These are phyloP conservation scores for Lumnitzera littorea DNA, from an alignment of 345 rosid species.

Conservation along the genomic window DNA sequence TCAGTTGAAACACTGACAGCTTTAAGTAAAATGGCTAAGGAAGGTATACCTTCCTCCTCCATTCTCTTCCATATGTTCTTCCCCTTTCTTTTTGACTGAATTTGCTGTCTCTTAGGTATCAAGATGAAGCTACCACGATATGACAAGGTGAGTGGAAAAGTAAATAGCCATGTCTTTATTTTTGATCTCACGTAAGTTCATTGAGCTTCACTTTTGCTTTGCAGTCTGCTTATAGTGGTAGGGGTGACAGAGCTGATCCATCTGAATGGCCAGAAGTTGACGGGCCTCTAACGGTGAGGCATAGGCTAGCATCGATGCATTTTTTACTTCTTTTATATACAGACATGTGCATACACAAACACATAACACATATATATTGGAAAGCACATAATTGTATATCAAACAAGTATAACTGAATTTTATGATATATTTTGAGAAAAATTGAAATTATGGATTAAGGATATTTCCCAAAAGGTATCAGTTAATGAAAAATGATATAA, in stretches of 20 bases:
- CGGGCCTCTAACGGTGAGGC: conserved; percentile 73
- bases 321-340: no score
- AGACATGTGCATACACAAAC: no score
- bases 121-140: conserved; percentile 94
- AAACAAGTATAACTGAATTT: no score
- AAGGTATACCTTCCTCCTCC: conserved; percentile 42
- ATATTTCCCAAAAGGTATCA: no score
- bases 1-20: conserved; percentile 63
- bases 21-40: conserved; percentile 51
- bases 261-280: conserved; percentile 82
- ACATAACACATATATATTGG: no score
- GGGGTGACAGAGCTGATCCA: conserved; percentile 88
- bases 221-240: conserved; percentile 88
- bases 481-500: no score
- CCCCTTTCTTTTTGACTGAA: conserved; percentile 7
- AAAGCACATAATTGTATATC: no score
- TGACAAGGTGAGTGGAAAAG: conserved; percentile 54
- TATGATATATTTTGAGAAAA: no score
- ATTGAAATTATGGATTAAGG: no score
- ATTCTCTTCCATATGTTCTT: conserved; percentile 1
- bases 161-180: not conserved
- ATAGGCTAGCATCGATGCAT: not conserved
- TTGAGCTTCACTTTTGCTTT: conserved; percentile 6
- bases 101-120: conserved; percentile 44
- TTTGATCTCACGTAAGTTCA: conserved; percentile 5